phyloP scores from a whole-genome alignment of 1,284 basidiomycete genomes.

The Coriolopsis trogii region DNA sequence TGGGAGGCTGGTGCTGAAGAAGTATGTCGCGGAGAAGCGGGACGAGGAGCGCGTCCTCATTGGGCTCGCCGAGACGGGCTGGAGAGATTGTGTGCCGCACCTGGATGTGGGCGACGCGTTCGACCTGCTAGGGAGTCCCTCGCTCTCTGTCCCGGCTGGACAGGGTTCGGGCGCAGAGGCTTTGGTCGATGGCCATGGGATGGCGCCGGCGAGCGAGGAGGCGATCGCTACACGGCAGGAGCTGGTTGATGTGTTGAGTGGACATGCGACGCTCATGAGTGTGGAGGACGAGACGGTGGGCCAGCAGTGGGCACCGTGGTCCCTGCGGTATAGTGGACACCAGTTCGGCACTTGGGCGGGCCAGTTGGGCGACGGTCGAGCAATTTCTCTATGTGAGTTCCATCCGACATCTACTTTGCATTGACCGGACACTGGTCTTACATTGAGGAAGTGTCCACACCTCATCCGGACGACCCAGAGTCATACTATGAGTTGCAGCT shows the following conservation, averaged over 20 bases:
- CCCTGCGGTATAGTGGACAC: slow-evolving; percentile 86
- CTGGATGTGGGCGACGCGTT: slow-evolving; percentile 88
- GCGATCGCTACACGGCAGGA: slow-evolving; percentile 60
- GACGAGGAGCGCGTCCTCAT: slow-evolving; percentile 70
- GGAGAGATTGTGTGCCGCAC: slow-evolving; percentile 81
- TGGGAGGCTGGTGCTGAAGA: slow-evolving; percentile 32
- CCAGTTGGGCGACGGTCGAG: slow-evolving; percentile 96
- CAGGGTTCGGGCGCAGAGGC: slow-evolving; percentile 24
- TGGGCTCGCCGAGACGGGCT: slow-evolving; percentile 64
- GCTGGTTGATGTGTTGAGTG: slow-evolving; percentile 81
- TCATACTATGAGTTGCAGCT: slow-evolving; percentile 85
- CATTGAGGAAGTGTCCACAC: slow-evolving; percentile 71
- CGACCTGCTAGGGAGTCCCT: slow-evolving; percentile 58
- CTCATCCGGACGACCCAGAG: slow-evolving; percentile 60
- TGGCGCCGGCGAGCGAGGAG: slow-evolving; percentile 38
- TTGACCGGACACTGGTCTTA: no score
- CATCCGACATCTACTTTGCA: not conserved
- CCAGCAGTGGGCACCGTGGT: slow-evolving; percentile 81
- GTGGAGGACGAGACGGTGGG: slow-evolving; percentile 37
- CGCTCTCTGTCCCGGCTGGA: slow-evolving; percentile 36
- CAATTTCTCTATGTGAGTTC: slow-evolving; percentile 76
- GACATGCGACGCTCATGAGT: slow-evolving; percentile 74
- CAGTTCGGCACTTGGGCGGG: slow-evolving; percentile 96
- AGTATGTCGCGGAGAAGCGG: slow-evolving; percentile 54
- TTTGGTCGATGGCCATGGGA: slow-evolving; percentile 25